Percentiles rank a stretch among this genome's conserved stretches.
These are phyloP conservation scores for Salix purpurea DNA, from an alignment of 345 rosid genomes.

Conservation along the genomic window DNA sequence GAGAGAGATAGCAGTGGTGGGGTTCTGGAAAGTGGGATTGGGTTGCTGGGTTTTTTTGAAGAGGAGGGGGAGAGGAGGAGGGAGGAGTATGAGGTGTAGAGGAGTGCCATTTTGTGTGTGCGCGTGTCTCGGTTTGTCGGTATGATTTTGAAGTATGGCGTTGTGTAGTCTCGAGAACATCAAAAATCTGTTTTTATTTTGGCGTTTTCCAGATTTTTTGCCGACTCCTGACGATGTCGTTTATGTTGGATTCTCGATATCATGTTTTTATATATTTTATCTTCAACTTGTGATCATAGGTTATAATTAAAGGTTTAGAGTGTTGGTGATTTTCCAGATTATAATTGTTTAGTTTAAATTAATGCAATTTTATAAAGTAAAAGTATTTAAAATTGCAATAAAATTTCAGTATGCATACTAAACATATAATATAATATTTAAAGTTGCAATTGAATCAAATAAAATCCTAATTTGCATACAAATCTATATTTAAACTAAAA, in stretches of 20 bases:
- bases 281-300: too few species aligned
- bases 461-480: too few species aligned
- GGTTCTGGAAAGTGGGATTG: slow-evolving; percentile 4
- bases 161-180: neutral
- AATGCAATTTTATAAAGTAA: too few species aligned
- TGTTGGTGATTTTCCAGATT: too few species aligned
- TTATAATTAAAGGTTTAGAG: too few species aligned
- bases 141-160: neutral
- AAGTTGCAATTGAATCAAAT: too few species aligned
- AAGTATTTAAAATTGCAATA: too few species aligned
- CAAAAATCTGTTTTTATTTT: neutral
- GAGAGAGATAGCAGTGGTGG: neutral
- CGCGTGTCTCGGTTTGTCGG: neutral
- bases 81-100: slow-evolving; percentile 25
- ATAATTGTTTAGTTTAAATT: too few species aligned
- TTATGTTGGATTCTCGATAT: neutral
- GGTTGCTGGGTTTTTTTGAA: neutral
- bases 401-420: too few species aligned
- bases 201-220: neutral
- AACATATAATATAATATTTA: too few species aligned
- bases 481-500: too few species aligned
- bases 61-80: slow-evolving; percentile 8
- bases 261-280: too few species aligned
- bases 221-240: neutral
- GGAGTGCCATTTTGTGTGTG: slow-evolving; percentile 33